Evolutionary conservation across 768 basidiomycete species (phyloP), one percentile per base, ranked within the genome.

Genomic region (Boletus reticulatus): DNA sequence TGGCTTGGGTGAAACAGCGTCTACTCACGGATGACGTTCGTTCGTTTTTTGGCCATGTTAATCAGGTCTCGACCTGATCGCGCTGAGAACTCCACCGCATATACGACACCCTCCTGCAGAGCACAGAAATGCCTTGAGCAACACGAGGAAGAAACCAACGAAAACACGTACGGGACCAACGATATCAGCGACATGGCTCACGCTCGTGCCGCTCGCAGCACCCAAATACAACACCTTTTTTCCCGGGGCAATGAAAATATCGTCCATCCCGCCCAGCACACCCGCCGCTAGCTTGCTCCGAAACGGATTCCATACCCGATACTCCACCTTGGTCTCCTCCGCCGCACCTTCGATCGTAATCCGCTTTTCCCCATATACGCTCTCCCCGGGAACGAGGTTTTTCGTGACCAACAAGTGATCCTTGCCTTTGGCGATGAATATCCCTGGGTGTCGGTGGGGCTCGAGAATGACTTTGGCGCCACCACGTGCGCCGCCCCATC

Each of bases 261-360:
- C 76, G 67, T 98, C 97, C 74, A 99, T 77, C 67, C 97, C 97
- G 59, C 94, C 92, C 56, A 98, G 78, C 48, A 98, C 91, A 73
- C 97, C 97, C 37, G 97, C 97, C 31, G 97, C 97, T 62, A 99
- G 73, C 80, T 98, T 99, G 69, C 83, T 86, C 62, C 97, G 83
- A 85, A 99, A 99, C 45, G 97, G 97, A 78, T 99, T 99, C 97
- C 97, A 99, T 31, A 99, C 97, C 52, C 97, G 82, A 75, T 98
- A 99, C 75, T 99, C 97, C 61, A 85, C 80, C 78, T 99, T 99
- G 56, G 88, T 89, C 42, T 82, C 88, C 43, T 88, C 89, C 19
- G 79, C 82, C 43, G 80, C 85, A 19, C 75, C 77, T 14, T 94
- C 92, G 66, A 98, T 83, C 16, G 88, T 84, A 73, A 98, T 94